Evolutionary conservation across 2,329 filamentous ascomycete species (phyloP).

Genomic region (Sphaerulina musiva): DNA sequence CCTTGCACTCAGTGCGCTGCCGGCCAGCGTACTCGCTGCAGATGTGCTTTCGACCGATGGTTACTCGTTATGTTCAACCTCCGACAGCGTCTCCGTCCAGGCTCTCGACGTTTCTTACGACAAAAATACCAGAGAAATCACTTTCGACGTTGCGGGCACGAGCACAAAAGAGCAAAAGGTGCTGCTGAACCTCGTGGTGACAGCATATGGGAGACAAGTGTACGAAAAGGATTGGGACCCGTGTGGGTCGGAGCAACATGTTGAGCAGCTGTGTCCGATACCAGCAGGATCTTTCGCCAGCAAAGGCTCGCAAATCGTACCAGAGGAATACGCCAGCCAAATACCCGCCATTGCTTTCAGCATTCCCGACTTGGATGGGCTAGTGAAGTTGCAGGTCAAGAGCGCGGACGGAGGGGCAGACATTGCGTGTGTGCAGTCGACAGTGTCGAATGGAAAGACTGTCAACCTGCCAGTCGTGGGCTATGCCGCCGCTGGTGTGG

Average conservation of each 20-base stretch:
- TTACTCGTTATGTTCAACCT: slow-evolving; percentile 64
- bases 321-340: slow-evolving; percentile 60
- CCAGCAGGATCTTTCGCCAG: slow-evolving; percentile 70
- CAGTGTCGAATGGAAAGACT: slow-evolving; percentile 82
- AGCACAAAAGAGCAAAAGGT: slow-evolving; percentile 73
- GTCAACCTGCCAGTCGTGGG: slow-evolving; percentile 67
- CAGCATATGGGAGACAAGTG: slow-evolving; percentile 74
- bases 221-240: slow-evolving; percentile 80
- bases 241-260: slow-evolving; percentile 54
- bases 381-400: slow-evolving; percentile 71
- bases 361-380: slow-evolving; percentile 81
- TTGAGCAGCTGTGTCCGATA: slow-evolving; percentile 76
- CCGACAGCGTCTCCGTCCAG: slow-evolving; percentile 60
- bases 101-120: slow-evolving; percentile 74
- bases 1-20: slow-evolving; percentile 32
- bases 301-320: slow-evolving; percentile 63
- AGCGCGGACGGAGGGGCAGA: slow-evolving; percentile 53
- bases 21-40: slow-evolving; percentile 52
- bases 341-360: slow-evolving; percentile 87
- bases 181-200: slow-evolving; percentile 66
- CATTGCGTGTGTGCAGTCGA: slow-evolving; percentile 76
- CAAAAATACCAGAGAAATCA: slow-evolving; percentile 63
- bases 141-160: slow-evolving; percentile 74
- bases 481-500: slow-evolving; percentile 76
- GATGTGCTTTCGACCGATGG: slow-evolving; percentile 74